These are phyloP conservation scores for Scheffersomyces cryptocercus DNA, from an alignment of 1,139 yeast species.

Conservation along the genomic window DNA sequence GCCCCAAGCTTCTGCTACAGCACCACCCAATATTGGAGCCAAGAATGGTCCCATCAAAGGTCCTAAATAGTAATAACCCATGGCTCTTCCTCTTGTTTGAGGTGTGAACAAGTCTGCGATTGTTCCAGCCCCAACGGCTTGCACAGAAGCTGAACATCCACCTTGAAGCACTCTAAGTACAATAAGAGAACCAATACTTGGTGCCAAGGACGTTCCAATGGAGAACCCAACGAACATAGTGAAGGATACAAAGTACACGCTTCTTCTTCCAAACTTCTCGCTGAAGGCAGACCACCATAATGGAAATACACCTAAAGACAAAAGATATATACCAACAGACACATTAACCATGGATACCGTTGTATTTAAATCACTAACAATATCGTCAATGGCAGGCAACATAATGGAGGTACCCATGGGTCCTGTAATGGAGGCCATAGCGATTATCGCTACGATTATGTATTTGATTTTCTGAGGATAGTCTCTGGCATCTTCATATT, in stretches of 20 bases:
- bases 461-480: conserved; percentile 53
- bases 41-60: conserved; percentile 79
- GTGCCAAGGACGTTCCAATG: conserved; percentile 71
- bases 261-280: conserved; percentile 73
- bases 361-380: conserved; percentile 57
- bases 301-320: conserved; percentile 78
- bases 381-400: conserved; percentile 73
- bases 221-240: conserved; percentile 62
- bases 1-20: conserved; percentile 69
- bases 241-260: conserved; percentile 71
- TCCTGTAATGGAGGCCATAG: conserved; percentile 76
- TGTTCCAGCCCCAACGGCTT: conserved; percentile 89
- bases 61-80: conserved; percentile 82
- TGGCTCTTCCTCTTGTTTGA: conserved; percentile 72
- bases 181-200: conserved; percentile 61
- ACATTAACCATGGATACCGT: conserved; percentile 63
- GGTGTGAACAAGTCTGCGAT: conserved; percentile 72
- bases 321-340: conserved; percentile 75
- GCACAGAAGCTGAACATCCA: conserved; percentile 83
- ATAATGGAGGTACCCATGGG: conserved; percentile 92
- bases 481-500: conserved; percentile 69
- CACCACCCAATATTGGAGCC: conserved; percentile 83
- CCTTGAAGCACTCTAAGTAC: conserved; percentile 73
- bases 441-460: conserved; percentile 63
- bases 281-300: conserved; percentile 88